A percentile compares a stretch with the other conserved stretches of the same genome.
Conservation (phyloP, 2,329 filamentous ascomycete species). For the Hymenoscyphus fructigenus region DNA sequence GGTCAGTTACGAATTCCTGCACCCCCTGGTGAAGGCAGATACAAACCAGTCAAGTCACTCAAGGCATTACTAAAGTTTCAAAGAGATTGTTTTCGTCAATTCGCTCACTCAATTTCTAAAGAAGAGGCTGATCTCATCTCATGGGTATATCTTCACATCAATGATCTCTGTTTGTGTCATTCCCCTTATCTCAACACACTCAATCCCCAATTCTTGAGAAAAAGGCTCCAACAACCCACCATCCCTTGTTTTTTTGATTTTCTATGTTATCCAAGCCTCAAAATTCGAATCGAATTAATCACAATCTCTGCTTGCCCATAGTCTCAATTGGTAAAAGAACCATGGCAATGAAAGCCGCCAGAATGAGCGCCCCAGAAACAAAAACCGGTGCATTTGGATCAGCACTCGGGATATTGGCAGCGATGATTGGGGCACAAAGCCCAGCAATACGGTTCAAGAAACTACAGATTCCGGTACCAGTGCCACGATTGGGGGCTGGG, state of each 20-base stretch:
- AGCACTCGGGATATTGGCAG: conserved; percentile 45
- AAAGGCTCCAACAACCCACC: too few relatives aligned
- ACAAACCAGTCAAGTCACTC: too few relatives aligned
- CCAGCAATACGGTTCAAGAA: conserved; percentile 69
- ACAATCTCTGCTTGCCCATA: conserved; percentile 57
- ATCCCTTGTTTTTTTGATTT: too few relatives aligned
- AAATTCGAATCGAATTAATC: conserved; percentile 7
- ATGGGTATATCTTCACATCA: background rate
- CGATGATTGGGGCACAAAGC: conserved; percentile 67
- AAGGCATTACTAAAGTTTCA: too few relatives aligned
- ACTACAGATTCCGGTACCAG: conserved; percentile 69
- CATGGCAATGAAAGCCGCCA: conserved; percentile 59
- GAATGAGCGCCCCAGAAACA: conserved; percentile 54
- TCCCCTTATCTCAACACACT: background rate
- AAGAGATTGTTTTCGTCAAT: too few relatives aligned
- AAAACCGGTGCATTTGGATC: conserved; percentile 58
- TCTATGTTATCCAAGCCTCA: too few relatives aligned
- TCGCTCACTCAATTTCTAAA: too few relatives aligned
- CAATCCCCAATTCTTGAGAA: too few relatives aligned
- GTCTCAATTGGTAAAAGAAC: conserved; percentile 64
- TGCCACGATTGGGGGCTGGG: conserved; percentile 68
- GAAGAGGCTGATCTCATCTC: background rate
- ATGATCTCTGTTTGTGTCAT: background rate
- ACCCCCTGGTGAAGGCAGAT: too few relatives aligned
- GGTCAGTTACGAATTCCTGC: too few relatives aligned